Percentiles rank a stretch among this genome's conserved stretches.
Conservation (phyloP, 2,329 filamentous ascomycete genomes). For the Blastomyces emzantsi region DNA sequence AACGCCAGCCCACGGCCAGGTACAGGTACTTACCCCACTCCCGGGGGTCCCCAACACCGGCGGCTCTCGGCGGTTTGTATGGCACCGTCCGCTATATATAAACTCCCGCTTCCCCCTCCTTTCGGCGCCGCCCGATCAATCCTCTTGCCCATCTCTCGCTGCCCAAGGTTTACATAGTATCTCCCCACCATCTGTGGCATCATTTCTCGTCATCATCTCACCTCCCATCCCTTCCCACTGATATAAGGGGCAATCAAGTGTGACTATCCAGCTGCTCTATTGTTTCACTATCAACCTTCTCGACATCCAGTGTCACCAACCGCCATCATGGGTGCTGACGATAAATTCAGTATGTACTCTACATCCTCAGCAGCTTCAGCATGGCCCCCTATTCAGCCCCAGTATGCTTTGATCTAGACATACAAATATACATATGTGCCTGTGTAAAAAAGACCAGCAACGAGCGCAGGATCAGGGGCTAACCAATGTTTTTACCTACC, state of each 20-base stretch:
- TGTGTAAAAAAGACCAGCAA: conserved; percentile 7
- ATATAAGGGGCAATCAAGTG: not conserved
- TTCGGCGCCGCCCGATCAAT: not conserved
- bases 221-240: not conserved
- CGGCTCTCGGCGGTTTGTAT: not conserved
- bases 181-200: not conserved
- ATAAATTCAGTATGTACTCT: conserved; percentile 22
- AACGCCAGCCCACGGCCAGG: not conserved
- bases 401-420: not conserved
- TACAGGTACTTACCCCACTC: not conserved
- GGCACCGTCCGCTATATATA: not conserved
- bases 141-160: not conserved
- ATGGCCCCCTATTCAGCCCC: not conserved
- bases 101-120: not conserved
- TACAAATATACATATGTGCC: not conserved
- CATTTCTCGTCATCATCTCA: not conserved
- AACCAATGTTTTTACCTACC: not conserved
- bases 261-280: not conserved
- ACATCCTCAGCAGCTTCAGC: conserved; percentile 16
- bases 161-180: not conserved
- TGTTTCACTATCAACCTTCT: not conserved
- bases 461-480: not conserved
- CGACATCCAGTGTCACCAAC: not conserved
- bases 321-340: conserved; percentile 31
- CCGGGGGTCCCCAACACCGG: not conserved